These are phyloP conservation scores for Wallacemonas sp. DNA, from an alignment of 208 protist genomes.

Conservation along the genomic window DNA sequence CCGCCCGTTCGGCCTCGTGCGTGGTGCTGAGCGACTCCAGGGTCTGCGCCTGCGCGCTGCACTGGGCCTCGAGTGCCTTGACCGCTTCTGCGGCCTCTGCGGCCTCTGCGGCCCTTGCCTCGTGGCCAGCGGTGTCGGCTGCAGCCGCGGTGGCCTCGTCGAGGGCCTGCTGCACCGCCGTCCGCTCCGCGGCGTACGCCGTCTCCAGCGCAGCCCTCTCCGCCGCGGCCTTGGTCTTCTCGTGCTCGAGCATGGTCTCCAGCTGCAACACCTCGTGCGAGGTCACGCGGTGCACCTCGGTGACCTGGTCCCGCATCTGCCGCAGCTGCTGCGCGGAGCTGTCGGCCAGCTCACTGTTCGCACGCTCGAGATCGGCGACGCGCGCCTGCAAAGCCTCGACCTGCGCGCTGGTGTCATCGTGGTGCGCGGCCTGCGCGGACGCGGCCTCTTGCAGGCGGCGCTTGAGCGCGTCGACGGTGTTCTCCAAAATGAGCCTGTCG, in stretches of 20 bases:
- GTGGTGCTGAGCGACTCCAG: not conserved
- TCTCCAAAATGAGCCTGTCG: conserved; percentile 25
- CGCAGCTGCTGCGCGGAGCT: conserved; percentile 27
- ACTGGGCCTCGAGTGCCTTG: not conserved
- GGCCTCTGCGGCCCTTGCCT: not conserved
- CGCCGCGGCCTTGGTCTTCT: conserved; percentile 8
- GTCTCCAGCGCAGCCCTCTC: conserved; percentile 4
- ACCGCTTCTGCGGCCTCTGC: not conserved
- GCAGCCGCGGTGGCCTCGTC: not conserved
- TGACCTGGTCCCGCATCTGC: conserved; percentile 20
- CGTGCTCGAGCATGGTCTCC: not conserved
- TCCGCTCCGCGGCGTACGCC: not conserved
- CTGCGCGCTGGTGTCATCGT: not conserved
- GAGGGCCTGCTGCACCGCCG: not conserved
- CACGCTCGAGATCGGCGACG: conserved; percentile 14
- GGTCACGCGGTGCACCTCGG: conserved; percentile 13
- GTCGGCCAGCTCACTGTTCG: conserved; percentile 30
- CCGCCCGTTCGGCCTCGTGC: not conserved
- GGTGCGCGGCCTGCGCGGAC: not conserved
- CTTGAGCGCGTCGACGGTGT: conserved; percentile 16
- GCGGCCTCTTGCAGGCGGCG: conserved; percentile 10
- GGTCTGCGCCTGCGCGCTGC: not conserved
- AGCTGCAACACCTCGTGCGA: conserved; percentile 1
- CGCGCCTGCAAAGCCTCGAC: conserved; percentile 26
- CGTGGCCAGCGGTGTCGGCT: not conserved